Percentiles rank a stretch among this genome's conserved stretches.
Evolutionary conservation across 345 rosid genomes (phyloP).

Genomic region (Aegle marmelos): DNA sequence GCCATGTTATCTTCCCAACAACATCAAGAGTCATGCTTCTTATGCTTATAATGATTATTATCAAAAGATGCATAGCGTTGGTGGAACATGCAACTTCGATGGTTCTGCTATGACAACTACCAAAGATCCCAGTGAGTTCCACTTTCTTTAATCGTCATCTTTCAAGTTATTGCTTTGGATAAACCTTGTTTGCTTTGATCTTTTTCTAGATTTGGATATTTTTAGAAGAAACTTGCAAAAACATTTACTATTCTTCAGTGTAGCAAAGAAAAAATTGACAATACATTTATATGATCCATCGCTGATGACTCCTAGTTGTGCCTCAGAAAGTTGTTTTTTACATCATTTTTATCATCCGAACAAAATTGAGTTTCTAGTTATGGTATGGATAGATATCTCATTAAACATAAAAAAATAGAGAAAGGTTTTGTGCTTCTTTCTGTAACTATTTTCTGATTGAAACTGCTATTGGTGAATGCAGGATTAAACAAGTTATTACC

Average conservation of each 20-base stretch:
- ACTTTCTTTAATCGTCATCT: slow-evolving; percentile 1
- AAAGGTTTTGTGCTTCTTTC: not conserved
- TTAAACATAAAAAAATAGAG: not conserved
- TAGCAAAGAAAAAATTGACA: no score
- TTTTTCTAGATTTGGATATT: not conserved
- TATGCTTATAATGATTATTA: slow-evolving; percentile 89
- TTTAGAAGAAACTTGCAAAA: not conserved
- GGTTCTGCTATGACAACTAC: slow-evolving; percentile 68
- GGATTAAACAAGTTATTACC: not conserved
- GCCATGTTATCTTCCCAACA: slow-evolving; percentile 64
- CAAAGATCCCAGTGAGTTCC: slow-evolving; percentile 74
- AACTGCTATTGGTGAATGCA: not conserved
- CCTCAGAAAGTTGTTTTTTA: not conserved
- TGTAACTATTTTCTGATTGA: not conserved
- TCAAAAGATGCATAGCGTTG: slow-evolving; percentile 67
- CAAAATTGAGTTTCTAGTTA: not conserved
- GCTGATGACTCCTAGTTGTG: not conserved
- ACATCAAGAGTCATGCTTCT: slow-evolving; percentile 69
- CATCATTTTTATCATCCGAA: not conserved
- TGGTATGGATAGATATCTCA: not conserved
- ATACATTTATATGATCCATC: not conserved
- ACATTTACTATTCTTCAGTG: not conserved
- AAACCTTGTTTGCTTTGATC: not conserved
- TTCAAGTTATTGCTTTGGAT: slow-evolving; percentile 3
- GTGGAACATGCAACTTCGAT: slow-evolving; percentile 87